Evolutionary conservation across 768 basidiomycete species (phyloP).

Genomic region (Rhodotorula kratochvilovae): DNA sequence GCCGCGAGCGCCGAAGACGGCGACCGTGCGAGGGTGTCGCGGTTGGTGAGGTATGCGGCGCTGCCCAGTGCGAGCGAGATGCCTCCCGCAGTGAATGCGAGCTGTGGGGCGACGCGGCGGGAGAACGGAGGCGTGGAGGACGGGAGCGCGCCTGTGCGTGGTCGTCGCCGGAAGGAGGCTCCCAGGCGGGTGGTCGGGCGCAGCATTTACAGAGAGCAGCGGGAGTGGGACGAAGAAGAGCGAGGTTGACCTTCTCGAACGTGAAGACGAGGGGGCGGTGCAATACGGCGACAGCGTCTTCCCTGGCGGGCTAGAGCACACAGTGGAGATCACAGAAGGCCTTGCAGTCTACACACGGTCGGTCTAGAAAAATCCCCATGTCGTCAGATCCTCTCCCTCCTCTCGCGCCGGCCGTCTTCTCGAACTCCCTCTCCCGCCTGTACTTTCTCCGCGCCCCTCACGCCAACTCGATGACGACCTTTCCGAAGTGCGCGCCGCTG

Average conservation of each 20-base stretch:
- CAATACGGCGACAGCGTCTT: background rate
- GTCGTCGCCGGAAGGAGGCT: background rate
- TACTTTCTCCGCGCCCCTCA: too few relatives aligned
- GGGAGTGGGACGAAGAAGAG: too few relatives aligned
- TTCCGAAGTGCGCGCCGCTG: constrained; percentile 60
- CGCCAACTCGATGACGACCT: constrained; percentile 57
- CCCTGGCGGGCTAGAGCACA: too few relatives aligned
- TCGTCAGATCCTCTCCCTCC: too few relatives aligned
- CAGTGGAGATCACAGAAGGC: too few relatives aligned
- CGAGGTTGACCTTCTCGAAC: background rate
- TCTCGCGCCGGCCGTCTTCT: too few relatives aligned
- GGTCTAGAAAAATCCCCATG: too few relatives aligned
- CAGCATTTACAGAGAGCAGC: background rate
- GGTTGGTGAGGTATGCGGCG: constrained; percentile 25
- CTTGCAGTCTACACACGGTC: too few relatives aligned
- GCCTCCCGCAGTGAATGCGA: constrained; percentile 11
- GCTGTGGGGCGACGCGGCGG: background rate
- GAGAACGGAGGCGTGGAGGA: background rate
- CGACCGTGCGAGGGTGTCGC: constrained; percentile 7
- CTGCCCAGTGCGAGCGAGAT: constrained; percentile 3
- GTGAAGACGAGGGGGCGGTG: background rate
- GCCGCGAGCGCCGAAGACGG: background rate
- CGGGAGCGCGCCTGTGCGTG: background rate
- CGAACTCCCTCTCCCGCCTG: too few relatives aligned
- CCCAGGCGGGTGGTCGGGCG: background rate